A percentile compares a stretch with the other conserved stretches of the same genome.
These are phyloP conservation scores for Blumeria graminis DNA, from an alignment of 2,329 filamentous ascomycete genomes.

Conservation along the genomic window DNA sequence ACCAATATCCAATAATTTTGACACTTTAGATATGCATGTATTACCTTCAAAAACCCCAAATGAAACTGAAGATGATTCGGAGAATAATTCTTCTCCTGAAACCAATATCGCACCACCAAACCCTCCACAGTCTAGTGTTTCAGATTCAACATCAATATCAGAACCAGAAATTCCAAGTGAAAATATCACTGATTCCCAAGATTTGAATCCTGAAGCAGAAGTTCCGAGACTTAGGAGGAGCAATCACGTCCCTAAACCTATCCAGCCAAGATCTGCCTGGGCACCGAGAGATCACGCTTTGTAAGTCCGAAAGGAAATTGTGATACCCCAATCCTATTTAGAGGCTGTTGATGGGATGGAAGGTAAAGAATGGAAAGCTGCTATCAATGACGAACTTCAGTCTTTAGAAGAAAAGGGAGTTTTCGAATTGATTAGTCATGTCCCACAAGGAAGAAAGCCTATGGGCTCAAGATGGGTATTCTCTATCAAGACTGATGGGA, in stretches of 20 bases:
- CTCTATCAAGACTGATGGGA: background rate
- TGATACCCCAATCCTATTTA: background rate
- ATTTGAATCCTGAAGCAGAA: background rate
- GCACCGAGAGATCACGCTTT: background rate
- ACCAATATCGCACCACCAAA: background rate
- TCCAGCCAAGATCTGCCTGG: background rate
- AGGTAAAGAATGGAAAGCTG: background rate
- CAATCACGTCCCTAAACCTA: background rate
- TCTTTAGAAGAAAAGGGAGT: background rate
- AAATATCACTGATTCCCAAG: background rate
- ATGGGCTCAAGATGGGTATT: background rate
- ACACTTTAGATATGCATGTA: background rate
- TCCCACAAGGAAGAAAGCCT: background rate
- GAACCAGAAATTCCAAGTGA: background rate
- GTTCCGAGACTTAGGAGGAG: background rate
- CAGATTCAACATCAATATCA: too few relatives aligned
- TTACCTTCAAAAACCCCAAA: background rate
- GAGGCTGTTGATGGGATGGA: background rate
- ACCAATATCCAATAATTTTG: background rate
- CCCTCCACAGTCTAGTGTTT: background rate
- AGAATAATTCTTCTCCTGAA: background rate
- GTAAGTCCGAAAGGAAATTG: background rate
- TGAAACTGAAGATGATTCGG: background rate
- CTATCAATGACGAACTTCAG: background rate
- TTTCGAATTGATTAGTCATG: background rate